phyloP scores from a whole-genome alignment of 139 green algal species.

The Mesotaenium endlicherianum region DNA sequence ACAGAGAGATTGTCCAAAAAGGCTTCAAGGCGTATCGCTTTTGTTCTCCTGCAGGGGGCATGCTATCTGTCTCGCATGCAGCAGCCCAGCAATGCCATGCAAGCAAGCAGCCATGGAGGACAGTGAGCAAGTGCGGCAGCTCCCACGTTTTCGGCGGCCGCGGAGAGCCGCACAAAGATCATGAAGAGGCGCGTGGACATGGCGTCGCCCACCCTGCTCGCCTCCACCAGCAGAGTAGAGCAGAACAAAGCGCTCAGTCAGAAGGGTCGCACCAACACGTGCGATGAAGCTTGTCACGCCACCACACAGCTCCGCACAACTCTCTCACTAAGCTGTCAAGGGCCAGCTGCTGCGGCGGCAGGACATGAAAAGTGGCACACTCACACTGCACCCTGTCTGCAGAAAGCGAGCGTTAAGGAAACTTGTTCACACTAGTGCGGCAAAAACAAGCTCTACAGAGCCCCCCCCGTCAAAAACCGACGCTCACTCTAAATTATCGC shows the following conservation, averaged over 20 bases:
- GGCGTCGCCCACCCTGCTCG: background rate
- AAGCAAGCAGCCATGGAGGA: background rate
- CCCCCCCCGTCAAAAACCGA: too few relatives aligned
- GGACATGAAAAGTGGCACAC: background rate
- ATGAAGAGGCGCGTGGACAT: background rate
- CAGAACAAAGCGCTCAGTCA: background rate
- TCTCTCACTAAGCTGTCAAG: background rate
- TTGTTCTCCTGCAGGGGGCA: background rate
- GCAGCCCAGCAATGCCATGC: background rate
- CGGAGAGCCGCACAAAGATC: background rate
- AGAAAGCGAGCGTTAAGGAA: background rate
- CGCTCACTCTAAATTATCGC: too few relatives aligned
- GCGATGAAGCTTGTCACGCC: background rate
- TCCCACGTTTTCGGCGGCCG: background rate
- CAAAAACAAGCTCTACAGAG: constrained; percentile 17
- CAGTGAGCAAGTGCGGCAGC: background rate
- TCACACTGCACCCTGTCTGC: background rate
- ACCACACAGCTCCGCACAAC: background rate
- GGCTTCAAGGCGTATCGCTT: background rate
- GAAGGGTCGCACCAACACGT: background rate
- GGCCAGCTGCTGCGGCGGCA: background rate
- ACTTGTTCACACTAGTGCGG: background rate
- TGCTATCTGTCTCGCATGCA: background rate
- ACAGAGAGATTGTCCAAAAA: background rate
- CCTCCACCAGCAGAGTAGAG: too few relatives aligned